Evolutionary conservation across 441 rosid species (phyloP), one percentile per base, ranked within the genome.

Genomic region (Arabidopsis hybrid): DNA sequence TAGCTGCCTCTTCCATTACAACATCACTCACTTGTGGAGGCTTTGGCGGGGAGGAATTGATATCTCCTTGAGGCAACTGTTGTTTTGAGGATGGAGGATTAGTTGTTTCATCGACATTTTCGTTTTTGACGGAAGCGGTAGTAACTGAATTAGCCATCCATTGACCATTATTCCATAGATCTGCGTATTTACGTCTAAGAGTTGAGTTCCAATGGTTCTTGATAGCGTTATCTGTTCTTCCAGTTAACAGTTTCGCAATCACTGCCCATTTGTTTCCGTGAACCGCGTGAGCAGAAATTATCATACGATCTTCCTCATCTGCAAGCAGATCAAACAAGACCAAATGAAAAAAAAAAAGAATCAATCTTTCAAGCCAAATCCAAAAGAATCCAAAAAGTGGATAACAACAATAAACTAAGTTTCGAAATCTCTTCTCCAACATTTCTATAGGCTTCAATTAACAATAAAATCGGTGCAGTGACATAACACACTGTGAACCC

Each of bases 151-250:
- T 80, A 73, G 73, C 78, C 85, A 64, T 84, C 88, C 56, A 72
- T 71, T 50, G 80, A 35, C 61, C 76, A 39, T 55, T 80, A 51
- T 80, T 82, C 73, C 88, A 78, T 40, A 67, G 78, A 12, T 81
- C 85, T 12, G 68, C 31, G 73, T 75, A 80, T 75, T 86, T 84
- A 38, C 97, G 97, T 86, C 92, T 84, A 59, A 92, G 84, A 4
- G 98, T 86, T n/a, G 98, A 92, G 84, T 94, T 92, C 98, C 98
- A 92, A 63, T 94, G 99, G 77, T 94, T 94, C 89, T 92, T 95
- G 73, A 95, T 95, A 9, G 97, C 91, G 68, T 92, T 92, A 77
- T 92, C 97, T n/a, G 97, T 92, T 85, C 97, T 89, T 21, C 97
- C 99, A 0, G 97, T 90, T 31, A 95, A 73, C 67, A 84, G 85